Base-by-base conservation (phyloP, 805 yeast genomes). In the Starmerella stellata region DNA sequence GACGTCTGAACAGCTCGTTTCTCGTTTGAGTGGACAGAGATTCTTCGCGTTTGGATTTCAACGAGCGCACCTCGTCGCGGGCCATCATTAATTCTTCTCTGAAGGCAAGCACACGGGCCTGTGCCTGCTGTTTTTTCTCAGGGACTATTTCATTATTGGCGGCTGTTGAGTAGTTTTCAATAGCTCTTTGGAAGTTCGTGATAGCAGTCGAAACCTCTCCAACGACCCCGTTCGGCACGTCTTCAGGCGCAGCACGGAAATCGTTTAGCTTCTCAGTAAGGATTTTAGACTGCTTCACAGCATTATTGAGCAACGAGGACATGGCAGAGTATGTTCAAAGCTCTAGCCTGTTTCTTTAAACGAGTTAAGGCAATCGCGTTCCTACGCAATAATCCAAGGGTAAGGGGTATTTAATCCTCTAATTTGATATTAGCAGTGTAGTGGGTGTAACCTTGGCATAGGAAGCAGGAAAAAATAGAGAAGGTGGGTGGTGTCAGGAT, bases 231-330 rank as follows among this genome's bases (percentile, higher is more conserved):
- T 79, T 61, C 17, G 92, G 90, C 1, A 92, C 69, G 3, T 74
- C 66, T 14, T 71, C 65, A 8, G 80, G 65, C 44, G 76, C 72
- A 34, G 65, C 61, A 2, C 59, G 53, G 47, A 87, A 75, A 38
- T 63, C 58, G 16, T 68, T 64, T 36, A 87, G 59, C 49, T 83
- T 95, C 44, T 70, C 69, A 42, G 74, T 69, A 38, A 87, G 60
- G 21, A 74, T 65, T 50, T 72, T 80, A 23, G 82, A 72, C 58
- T 85, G 95, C 57, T 81, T 82, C 39, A 78, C 66, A 7, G 93
- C 95, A 57, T 81, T 93, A 60, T 81, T 87, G 61, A 77, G 82
- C 38, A 85, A 64, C 21, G 93, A 75, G 60, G 83, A 85, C 96
- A 51, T 51, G 19, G n/a, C 29, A 25, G n/a, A 25, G 14, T 25